These are phyloP conservation scores for grape (Vitis vinifera) DNA, from an alignment of 164 flowering plant species.

Conservation along the genomic window ASM3070453v1 NC_081811.1:527501-528000, in stretches of 20 bases:
- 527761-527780: conserved; percentile 16
- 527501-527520: conserved; percentile 18
- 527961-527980: too few relatives aligned
- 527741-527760: conserved; percentile 21
- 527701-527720: background rate
- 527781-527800: conserved; percentile 28
- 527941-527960: too few relatives aligned
- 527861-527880: too few relatives aligned
- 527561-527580: background rate
- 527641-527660: conserved; percentile 9
- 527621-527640: background rate
- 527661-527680: conserved; percentile 21
- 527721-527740: conserved; percentile 31
- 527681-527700: conserved; percentile 16
- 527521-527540: background rate
- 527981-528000: too few relatives aligned
- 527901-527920: background rate
- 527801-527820: conserved; percentile 16
- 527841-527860: too few relatives aligned
- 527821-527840: background rate
- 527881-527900: background rate
- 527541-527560: too few relatives aligned
- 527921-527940: too few relatives aligned
- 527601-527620: too few relatives aligned
- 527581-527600: too few relatives aligned